Evolutionary conservation across 257 asterid genomes (phyloP).

Genomic region (Solanum rostratum): DNA sequence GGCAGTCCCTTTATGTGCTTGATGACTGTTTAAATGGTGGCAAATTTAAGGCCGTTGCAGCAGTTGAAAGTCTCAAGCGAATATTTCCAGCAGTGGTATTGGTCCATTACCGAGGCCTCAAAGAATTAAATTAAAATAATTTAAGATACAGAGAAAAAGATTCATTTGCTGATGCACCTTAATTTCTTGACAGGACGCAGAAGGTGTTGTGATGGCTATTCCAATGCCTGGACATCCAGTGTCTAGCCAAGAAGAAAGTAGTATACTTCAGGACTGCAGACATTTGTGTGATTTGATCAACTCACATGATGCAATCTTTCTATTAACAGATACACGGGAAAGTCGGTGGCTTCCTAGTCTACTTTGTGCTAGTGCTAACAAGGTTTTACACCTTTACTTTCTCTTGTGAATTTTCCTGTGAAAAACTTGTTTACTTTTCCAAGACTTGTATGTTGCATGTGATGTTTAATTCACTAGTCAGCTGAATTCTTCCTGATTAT

Average conservation of each 20-base stretch:
- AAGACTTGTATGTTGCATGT: not conserved
- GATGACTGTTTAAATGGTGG: constrained; percentile 94
- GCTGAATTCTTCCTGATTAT: not conserved
- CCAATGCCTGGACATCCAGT: constrained; percentile 99
- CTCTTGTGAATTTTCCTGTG: not conserved
- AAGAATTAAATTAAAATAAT: not conserved
- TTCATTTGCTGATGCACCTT: not conserved
- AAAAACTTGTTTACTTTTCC: not conserved
- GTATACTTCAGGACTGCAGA: constrained; percentile 62
- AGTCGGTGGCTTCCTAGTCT: constrained; percentile 99
- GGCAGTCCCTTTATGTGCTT: constrained; percentile 83
- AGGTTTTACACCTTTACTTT: constrained; percentile 31
- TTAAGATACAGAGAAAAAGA: not conserved
- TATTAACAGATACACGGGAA: constrained; percentile 93
- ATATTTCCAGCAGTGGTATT: constrained; percentile 86
- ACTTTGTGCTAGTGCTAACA: constrained; percentile 71
- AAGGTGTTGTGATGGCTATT: constrained; percentile 74
- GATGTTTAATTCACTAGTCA: not conserved
- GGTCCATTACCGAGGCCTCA: not conserved
- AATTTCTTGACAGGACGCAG: constrained; percentile 52
- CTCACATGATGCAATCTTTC: constrained; percentile 74
- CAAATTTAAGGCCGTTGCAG: constrained; percentile 75
- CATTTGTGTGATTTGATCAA: constrained; percentile 52
- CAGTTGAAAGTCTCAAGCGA: constrained; percentile 60
- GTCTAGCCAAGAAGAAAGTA: constrained; percentile 50